Conservation (phyloP, 768 basidiomycete species). For the Mycena sanguinolenta region DNA sequence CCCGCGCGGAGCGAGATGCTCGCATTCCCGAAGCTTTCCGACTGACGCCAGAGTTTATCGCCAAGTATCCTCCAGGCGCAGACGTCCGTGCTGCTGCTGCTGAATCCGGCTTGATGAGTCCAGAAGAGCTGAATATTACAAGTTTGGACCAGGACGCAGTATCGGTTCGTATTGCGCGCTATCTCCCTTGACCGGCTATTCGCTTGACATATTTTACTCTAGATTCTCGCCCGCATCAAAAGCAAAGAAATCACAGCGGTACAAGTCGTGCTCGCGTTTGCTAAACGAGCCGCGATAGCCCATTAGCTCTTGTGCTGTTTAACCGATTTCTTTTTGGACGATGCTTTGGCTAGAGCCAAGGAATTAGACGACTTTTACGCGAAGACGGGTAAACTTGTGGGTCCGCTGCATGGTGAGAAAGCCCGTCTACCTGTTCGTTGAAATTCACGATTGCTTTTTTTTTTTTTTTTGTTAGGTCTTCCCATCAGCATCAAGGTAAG, state of each 20-base stretch:
- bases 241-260: conserved; percentile 51
- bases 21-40: conserved; percentile 32
- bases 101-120: conserved; percentile 47
- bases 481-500: conserved; percentile 56
- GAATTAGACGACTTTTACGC: conserved; percentile 57
- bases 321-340: conserved; percentile 61
- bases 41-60: conserved; percentile 28
- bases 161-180: conserved; percentile 32
- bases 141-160: conserved; percentile 50
- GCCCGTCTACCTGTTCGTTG: background rate
- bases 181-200: background rate
- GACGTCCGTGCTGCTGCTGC: conserved; percentile 50
- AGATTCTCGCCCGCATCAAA: conserved; percentile 44
- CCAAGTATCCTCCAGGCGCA: conserved; percentile 35
- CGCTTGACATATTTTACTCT: background rate
- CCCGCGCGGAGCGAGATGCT: conserved; percentile 31
- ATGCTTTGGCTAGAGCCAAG: conserved; percentile 52
- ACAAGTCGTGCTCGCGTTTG: conserved; percentile 57
- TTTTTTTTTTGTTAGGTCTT: conserved; percentile 25
- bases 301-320: conserved; percentile 60
- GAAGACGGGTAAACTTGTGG: conserved; percentile 53
- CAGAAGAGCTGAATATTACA: conserved; percentile 51
- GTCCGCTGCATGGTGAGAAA: conserved; percentile 57
- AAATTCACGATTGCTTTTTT: background rate
- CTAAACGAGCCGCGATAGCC: conserved; percentile 65